Base-by-base conservation (phyloP, 345 rosid species). In the Murraya paniculata region DNA sequence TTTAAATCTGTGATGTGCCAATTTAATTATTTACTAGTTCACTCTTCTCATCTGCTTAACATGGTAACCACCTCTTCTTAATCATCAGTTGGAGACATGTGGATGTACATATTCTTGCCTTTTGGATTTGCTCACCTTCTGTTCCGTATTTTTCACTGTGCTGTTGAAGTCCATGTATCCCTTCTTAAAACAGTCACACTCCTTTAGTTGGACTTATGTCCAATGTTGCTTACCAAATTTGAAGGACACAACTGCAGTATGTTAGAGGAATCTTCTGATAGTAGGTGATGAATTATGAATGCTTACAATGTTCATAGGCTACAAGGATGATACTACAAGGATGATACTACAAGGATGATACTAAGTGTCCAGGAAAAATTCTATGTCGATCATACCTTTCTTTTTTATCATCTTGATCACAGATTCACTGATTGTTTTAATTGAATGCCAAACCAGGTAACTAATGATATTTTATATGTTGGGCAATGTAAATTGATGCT, bases 391-490 rank as follows among this genome's bases (percentile, higher is more conserved):
- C 24, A 18, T 19, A 21, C 25, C 31, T 39, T 14, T 74, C 68
- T 74, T 61, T 61, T 14, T 41, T 28, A 35, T 74, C 39, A 62
- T 60, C 28, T n/a, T 19, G 16, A 10, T 64, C 71, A 24, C 48
- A 22, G 30, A 22, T 22, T 50, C 4, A 11, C 50, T 64, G 39
- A 33, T 75, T 75, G 64, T 73, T 45, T 77, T 60, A 24, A 59
- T 9, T 68, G 77, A 80, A 56, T 53, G 35, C 50, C 59, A 50
- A 79, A 50, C 22, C 56, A 11, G 73, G 59, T 18, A 30, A 74
- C 48, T 55, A 27, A 13, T 45, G 13, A 28, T 60, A 65, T 2
- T 1, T 35, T 33, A 24, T 50, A 39, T 45, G 25, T 75, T 73
- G 53, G 30, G 64, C 41, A 56, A 22, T 69, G 45, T 74, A 64